Evolutionary conservation across 805 yeast genomes (phyloP).

Genomic region (Alloascoidea africana): DNA sequence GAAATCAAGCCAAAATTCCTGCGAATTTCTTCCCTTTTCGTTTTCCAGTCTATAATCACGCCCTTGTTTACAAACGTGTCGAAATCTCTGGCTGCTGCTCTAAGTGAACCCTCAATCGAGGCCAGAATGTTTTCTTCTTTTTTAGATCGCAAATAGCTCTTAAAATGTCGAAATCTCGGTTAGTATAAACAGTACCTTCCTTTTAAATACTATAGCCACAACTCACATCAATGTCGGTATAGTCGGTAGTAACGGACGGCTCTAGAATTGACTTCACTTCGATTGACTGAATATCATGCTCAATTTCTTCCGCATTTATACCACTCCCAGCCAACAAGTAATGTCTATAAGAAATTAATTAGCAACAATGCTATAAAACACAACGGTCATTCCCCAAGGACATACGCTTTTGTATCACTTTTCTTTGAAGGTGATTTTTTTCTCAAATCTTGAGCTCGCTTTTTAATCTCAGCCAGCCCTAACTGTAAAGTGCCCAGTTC

Average conservation of each 20-base stretch:
- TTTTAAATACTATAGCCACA: too few relatives aligned
- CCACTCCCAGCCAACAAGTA: slow-evolving; percentile 86
- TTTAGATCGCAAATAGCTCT: slow-evolving; percentile 46
- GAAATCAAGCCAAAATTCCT: slow-evolving; percentile 48
- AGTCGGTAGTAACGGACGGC: slow-evolving; percentile 9
- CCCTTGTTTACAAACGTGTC: slow-evolving; percentile 62
- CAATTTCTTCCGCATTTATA: slow-evolving; percentile 71
- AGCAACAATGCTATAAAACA: too few relatives aligned
- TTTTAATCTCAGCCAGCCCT: slow-evolving; percentile 64
- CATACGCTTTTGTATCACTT: slow-evolving; percentile 22
- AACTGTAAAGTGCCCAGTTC: slow-evolving; percentile 72
- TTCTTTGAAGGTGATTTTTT: slow-evolving; percentile 32
- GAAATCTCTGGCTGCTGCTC: slow-evolving; percentile 67
- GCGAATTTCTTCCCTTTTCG: slow-evolving; percentile 58
- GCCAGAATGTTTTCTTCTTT: slow-evolving; percentile 72
- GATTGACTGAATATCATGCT: slow-evolving; percentile 29
- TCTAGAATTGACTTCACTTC: slow-evolving; percentile 17
- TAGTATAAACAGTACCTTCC: neutral
- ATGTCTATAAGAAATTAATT: slow-evolving; percentile 29
- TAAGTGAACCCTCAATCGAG: slow-evolving; percentile 69
- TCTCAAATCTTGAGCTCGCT: slow-evolving; percentile 45
- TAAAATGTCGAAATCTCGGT: slow-evolving; percentile 33
- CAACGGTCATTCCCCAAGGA: too few relatives aligned
- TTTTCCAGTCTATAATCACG: slow-evolving; percentile 72
- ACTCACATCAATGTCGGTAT: slow-evolving; percentile 7